Evolutionary conservation across 2,329 filamentous ascomycete species (phyloP), one percentile per base, ranked within the genome.

Genomic region (Fusarium heterosporum): DNA sequence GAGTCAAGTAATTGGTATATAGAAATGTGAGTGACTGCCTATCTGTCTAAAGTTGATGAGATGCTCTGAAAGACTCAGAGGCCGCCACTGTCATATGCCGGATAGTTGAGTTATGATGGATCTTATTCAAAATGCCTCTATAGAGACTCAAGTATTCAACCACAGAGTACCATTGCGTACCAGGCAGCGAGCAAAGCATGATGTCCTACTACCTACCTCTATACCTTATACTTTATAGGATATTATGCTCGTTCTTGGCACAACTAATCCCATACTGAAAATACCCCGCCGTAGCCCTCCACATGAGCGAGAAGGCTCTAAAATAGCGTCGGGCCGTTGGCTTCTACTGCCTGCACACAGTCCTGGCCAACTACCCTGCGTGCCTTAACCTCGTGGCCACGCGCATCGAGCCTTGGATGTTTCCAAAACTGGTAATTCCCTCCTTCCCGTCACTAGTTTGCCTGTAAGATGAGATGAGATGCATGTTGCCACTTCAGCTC

Each of bases 371-470:
- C 60, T 49, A 40, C 55, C 55, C 60, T 68, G 51, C 60, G 43
- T 47, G 42, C 42, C 55, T 68, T 56, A 60, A 64, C 64, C 64
- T 68, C 64, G 64, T 68, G 64, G 64, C 39, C 64, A 47, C 40
- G 43, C 47, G 45, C 61, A 32, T 50, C 63, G 39, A 32, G 41
- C 30, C 43, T 61, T 49, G 49, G 32, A 41, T 29, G 32, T 45
- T 64, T 39, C 48, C 43, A 48, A 55, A 26, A 39, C 40, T 43
- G 50, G 43, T 16, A 61, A 55, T 39, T 28, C n/a, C 16, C 34
- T 36, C 34, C 34, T n/a, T 16, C 34, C 34, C 34, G 34, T 43
- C 40, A 29, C 50, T 53, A 46, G 29, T 25, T 46, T 17, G 9
- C 34, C 16, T 22, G 22, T 22, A 22, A 22, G 22, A 16, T 16